A percentile compares a stretch with the other conserved stretches of the same genome.
Conservation (phyloP, 1,139 yeast genomes). For the Scheffersomyces insectosa region DNA sequence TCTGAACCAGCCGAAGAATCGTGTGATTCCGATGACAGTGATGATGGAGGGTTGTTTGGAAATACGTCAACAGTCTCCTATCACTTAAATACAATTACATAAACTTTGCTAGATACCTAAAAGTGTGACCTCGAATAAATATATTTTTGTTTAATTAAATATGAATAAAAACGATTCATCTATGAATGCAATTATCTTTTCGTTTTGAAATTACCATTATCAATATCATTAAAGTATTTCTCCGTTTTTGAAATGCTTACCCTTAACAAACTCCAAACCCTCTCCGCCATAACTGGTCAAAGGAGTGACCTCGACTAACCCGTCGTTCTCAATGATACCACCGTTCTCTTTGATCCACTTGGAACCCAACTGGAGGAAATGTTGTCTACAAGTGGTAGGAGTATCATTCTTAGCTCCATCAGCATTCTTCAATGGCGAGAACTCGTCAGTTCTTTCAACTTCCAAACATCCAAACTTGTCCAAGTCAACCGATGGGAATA, state of each 20-base stretch:
- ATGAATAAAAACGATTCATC: not conserved
- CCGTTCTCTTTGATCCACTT: conserved; percentile 75
- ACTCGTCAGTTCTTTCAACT: conserved; percentile 81
- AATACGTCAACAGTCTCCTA: not conserved
- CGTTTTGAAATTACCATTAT: not conserved
- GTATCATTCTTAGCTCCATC: conserved; percentile 80
- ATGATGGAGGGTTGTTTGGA: not conserved
- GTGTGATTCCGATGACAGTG: not conserved
- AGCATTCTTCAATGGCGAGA: conserved; percentile 92
- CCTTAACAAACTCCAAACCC: conserved; percentile 63
- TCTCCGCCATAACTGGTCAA: conserved; percentile 83
- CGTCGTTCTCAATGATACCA: conserved; percentile 52
- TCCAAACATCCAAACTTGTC: conserved; percentile 88
- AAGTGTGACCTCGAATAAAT: too few relatives aligned
- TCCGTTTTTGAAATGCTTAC: conserved; percentile 47
- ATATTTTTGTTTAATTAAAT: not conserved
- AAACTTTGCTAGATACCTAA: not conserved
- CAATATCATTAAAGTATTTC: conserved; percentile 27
- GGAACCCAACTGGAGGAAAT: conserved; percentile 70
- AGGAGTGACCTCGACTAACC: conserved; percentile 76
- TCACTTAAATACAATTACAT: not conserved
- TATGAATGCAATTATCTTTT: not conserved
- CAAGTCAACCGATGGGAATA: conserved; percentile 77
- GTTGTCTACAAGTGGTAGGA: conserved; percentile 76
- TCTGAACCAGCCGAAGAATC: too few relatives aligned